phyloP scores from a whole-genome alignment of 371 early-diverging fungal genomes.

The Mortierella sp. region DNA sequence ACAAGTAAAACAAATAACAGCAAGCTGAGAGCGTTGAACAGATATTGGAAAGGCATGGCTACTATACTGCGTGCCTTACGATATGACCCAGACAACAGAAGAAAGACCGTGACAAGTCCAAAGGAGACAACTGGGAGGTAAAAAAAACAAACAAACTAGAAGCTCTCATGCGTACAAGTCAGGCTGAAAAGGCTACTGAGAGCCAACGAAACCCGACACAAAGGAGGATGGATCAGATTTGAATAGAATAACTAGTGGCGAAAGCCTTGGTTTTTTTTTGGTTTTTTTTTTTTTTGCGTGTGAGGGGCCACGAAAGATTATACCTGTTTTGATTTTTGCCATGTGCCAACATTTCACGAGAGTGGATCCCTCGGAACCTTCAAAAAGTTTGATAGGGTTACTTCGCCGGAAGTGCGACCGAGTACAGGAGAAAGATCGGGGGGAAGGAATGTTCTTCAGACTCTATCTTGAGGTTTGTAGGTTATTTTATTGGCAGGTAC shows the following conservation, averaged over 20 bases:
- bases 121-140: neutral
- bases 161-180: neutral
- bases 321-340: too few relatives aligned
- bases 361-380: too few relatives aligned
- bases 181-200: neutral
- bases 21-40: too few relatives aligned
- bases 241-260: too few relatives aligned
- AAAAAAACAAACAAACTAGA: neutral
- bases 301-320: too few relatives aligned
- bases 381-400: too few relatives aligned
- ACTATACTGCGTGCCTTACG: neutral
- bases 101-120: neutral
- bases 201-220: neutral
- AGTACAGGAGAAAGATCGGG: too few relatives aligned
- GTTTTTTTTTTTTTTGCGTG: too few relatives aligned
- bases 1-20: neutral
- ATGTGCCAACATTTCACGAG: too few relatives aligned
- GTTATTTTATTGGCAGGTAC: neutral
- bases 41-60: slow-evolving; percentile 15
- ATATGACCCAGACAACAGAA: neutral
- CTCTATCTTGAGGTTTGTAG: neutral
- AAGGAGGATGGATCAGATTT: neutral
- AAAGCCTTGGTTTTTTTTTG: too few relatives aligned
- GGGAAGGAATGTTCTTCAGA: neutral
- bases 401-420: too few relatives aligned